Conservation (phyloP, 2,329 filamentous ascomycete genomes). For the Trichoderma sp. region DNA sequence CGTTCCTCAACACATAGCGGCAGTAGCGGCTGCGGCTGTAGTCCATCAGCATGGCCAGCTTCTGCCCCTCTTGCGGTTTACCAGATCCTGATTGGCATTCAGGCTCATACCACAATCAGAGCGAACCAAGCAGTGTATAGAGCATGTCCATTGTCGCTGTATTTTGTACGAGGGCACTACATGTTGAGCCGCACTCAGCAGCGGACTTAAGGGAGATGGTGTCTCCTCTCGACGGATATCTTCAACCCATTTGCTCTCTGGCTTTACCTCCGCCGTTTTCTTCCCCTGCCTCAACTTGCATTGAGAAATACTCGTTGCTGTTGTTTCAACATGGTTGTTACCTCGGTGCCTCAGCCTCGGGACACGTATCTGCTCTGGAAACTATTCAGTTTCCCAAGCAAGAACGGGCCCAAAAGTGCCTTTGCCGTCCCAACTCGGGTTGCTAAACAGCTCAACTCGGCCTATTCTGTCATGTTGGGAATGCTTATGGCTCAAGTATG, state of each 20-base stretch:
- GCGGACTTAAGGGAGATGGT: not conserved
- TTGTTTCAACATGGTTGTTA: not conserved
- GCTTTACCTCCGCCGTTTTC: not conserved
- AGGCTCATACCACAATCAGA: not conserved
- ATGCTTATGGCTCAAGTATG: not conserved
- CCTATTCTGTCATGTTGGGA: not conserved
- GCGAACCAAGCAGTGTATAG: not conserved
- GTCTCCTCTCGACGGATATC: not conserved
- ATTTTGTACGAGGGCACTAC: not conserved
- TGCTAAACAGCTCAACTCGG: not conserved
- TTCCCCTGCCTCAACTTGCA: not conserved
- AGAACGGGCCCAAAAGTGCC: not conserved
- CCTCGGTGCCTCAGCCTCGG: not conserved
- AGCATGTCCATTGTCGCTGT: not conserved
- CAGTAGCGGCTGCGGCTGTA: not conserved
- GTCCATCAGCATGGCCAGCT: not conserved
- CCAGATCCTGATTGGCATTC: not conserved
- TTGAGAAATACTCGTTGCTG: not conserved
- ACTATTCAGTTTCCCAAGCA: not conserved
- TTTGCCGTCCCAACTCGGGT: not conserved
- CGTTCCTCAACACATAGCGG: not conserved
- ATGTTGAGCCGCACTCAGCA: not conserved
- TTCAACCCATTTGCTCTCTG: not conserved
- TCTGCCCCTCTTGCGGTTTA: not conserved
- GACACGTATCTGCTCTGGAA: slow-evolving; percentile 1